Conservation (phyloP, 352 stramenopile species). For the Plasmopara halstedii region DNA sequence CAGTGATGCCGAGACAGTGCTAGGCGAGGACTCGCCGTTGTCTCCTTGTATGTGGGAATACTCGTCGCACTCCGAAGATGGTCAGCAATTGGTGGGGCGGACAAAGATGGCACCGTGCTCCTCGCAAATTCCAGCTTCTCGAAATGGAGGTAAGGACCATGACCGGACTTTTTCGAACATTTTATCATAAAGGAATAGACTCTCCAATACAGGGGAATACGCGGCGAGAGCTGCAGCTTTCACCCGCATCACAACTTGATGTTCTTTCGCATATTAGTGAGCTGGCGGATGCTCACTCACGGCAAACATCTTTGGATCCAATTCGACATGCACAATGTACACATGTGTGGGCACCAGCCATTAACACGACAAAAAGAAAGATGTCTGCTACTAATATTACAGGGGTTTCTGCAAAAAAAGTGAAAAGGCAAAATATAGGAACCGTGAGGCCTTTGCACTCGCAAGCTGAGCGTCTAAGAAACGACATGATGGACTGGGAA, state of each 20-base stretch:
- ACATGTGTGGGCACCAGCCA: conserved; percentile 21
- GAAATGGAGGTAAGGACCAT: background rate
- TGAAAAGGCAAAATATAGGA: conserved; percentile 14
- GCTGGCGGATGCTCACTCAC: conserved; percentile 34
- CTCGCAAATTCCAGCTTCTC: background rate
- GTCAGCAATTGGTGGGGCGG: background rate
- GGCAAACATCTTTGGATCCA: background rate
- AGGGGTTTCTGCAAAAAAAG: background rate
- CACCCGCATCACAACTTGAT: conserved; percentile 59
- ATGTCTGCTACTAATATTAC: background rate
- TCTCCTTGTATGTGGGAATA: conserved; percentile 33
- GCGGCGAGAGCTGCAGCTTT: conserved; percentile 34
- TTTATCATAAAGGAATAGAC: background rate
- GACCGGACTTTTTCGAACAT: background rate
- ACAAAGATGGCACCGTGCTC: background rate
- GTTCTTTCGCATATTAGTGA: conserved; percentile 73
- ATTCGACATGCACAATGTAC: conserved; percentile 4
- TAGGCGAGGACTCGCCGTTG: conserved; percentile 24
- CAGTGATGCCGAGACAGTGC: conserved; percentile 36
- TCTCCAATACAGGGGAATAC: background rate
- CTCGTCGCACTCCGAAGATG: background rate
- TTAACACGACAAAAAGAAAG: background rate
- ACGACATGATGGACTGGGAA: conserved; percentile 58
- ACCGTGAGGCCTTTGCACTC: conserved; percentile 4
- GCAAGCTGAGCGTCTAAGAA: conserved; percentile 22